Evolutionary conservation across 2,329 filamentous ascomycete species (phyloP), one percentile per base, ranked within the genome.

Genomic region (Biscogniauxia mediterranea): DNA sequence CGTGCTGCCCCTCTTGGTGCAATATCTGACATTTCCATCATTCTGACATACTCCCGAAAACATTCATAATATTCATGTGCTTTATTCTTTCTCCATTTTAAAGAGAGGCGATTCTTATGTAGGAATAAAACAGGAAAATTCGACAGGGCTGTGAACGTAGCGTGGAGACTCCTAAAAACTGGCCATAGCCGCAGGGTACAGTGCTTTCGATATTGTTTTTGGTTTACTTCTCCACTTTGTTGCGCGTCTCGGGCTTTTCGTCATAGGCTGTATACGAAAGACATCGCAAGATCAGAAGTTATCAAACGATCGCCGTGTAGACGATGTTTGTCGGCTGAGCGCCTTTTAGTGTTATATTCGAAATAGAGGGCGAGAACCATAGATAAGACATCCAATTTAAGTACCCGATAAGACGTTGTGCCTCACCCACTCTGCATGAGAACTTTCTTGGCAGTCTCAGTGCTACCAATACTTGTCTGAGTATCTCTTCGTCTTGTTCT

Each of bases 391-490:
- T 38, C 52, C 9, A 21, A 28, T 19, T 53, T 20, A 19, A 19
- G n/a, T 13, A 23, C 21, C 8, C 7, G 25, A 8, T 11, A 19
- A 28, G 13, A 6, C 25, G 5, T 54, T 42, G 2, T 32, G 28
- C 11, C 15, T 67, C 57, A 70, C 64, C 74, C 76, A 62, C 73
- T 74, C 62, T 76, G 72, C 55, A 78, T 68, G 49, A 75, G 64
- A 19, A 85, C 71, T 71, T 86, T 86, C 75, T 87, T 88, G 49
- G 86, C 86, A 52, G 86, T 89, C 67, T 88, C 86, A 1, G 84
- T 86, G 69, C 85, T 88, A 32, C 81, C 83, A 26, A 85, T 82
- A 65, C 84, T 87, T 1, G 82, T 83, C 66, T 86, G 85, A 0
- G 85, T 88, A 65, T 85, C 83, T 32, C 86, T 80, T 60, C 85